These are phyloP conservation scores for Priceomyces melissophilus DNA, from an alignment of 805 yeast species.

Conservation along the genomic window DNA sequence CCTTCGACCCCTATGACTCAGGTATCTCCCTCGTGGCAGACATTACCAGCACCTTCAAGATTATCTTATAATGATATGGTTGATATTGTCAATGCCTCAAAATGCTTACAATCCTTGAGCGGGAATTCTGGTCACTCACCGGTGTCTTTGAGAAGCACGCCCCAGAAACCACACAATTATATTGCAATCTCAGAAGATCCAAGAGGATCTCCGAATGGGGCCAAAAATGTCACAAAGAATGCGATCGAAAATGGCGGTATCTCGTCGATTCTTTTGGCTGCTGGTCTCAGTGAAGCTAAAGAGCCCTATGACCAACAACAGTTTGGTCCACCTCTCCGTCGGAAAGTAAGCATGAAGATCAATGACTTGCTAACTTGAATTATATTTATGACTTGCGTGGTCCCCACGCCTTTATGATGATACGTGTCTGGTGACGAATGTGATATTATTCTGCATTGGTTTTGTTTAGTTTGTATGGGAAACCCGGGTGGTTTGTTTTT, in stretches of 20 bases:
- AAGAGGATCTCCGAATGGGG: background rate
- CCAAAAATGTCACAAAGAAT: too few species aligned
- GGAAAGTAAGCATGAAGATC: slow-evolving; percentile 24
- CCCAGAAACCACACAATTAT: slow-evolving; percentile 2
- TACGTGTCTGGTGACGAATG: too few species aligned
- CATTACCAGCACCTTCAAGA: background rate
- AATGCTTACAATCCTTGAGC: slow-evolving; percentile 30
- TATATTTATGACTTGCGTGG: background rate
- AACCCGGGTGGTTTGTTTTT: too few species aligned
- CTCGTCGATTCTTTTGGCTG: slow-evolving; percentile 30
- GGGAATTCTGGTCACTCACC: too few species aligned
- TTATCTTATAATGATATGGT: slow-evolving; percentile 17
- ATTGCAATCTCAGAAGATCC: slow-evolving; percentile 5
- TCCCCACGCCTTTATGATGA: background rate
- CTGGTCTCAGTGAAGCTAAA: slow-evolving; percentile 13
- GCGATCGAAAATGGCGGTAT: too few species aligned
- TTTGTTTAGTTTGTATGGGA: too few species aligned
- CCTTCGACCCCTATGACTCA: slow-evolving; percentile 2
- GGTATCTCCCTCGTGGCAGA: background rate
- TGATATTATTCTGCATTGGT: too few species aligned
- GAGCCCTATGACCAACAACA: background rate
- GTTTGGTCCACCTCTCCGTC: background rate
- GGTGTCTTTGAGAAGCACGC: too few species aligned
- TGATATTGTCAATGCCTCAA: slow-evolving; percentile 35
- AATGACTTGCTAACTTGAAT: slow-evolving; percentile 25